Conservation (phyloP, 768 basidiomycete genomes). For the Termitomyces sp. region DNA sequence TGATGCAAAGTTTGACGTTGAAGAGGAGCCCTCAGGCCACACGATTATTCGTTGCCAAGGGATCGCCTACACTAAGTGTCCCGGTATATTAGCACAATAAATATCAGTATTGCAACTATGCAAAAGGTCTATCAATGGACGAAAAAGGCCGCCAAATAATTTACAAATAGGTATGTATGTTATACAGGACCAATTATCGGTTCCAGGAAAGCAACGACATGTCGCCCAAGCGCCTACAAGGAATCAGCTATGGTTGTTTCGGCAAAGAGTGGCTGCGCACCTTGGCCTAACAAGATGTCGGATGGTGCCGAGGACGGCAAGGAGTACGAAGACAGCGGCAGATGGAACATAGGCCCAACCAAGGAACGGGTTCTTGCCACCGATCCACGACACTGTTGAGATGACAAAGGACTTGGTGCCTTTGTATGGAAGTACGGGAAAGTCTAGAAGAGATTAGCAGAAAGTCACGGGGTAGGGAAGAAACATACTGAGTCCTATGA, state of each 20-base stretch:
- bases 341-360: constrained; percentile 98
- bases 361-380: constrained; percentile 97
- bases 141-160: not conserved
- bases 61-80: constrained; percentile 24
- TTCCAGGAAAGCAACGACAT: constrained; percentile 90
- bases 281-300: constrained; percentile 93
- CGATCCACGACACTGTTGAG: constrained; percentile 97
- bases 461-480: constrained; percentile 5
- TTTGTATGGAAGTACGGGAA: constrained; percentile 84
- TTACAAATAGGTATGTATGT: constrained; percentile 8
- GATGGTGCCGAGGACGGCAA: constrained; percentile 86
- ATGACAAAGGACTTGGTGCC: constrained; percentile 98
- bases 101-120: constrained; percentile 1
- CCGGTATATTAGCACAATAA: not conserved
- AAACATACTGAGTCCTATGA: constrained; percentile 76
- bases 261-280: constrained; percentile 33
- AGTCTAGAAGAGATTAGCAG: constrained; percentile 54
- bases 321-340: constrained; percentile 79
- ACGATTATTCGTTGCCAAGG: constrained; percentile 59
- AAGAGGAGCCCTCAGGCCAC: constrained; percentile 37
- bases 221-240: constrained; percentile 73
- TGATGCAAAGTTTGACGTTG: constrained; percentile 56
- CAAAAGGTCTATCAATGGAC: not conserved
- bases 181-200: constrained; percentile 32
- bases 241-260: not conserved